A percentile compares a stretch with the other conserved stretches of the same genome.
Conservation (phyloP, 495 filamentous ascomycete species). For the Pseudoneurospora amorphoporcata region DNA sequence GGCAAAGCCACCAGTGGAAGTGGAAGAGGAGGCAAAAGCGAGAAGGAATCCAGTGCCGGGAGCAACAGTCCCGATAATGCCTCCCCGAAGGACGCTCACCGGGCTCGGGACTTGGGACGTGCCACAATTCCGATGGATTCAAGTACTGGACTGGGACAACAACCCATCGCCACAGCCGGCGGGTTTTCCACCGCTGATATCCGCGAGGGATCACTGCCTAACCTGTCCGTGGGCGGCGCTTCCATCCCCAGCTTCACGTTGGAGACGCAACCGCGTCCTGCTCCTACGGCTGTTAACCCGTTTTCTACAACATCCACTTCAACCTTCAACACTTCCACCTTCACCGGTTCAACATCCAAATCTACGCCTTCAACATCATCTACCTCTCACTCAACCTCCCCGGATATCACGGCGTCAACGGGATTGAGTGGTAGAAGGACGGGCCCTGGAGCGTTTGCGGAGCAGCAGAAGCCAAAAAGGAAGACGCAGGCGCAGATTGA, state of each 20-base stretch:
- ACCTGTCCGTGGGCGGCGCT: background rate
- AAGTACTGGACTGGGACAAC: background rate
- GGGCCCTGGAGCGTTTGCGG: background rate
- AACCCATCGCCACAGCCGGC: background rate
- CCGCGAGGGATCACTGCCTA: background rate
- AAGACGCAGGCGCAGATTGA: slow-evolving; percentile 52
- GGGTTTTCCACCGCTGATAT: background rate
- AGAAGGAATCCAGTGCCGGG: background rate
- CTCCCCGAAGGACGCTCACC: background rate
- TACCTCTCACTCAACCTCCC: background rate
- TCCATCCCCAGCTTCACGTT: background rate
- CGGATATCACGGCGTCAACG: background rate
- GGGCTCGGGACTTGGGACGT: background rate
- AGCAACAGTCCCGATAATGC: background rate
- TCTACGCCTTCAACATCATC: background rate
- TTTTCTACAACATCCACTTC: background rate
- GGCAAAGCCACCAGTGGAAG: too few relatives aligned
- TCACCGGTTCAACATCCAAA: too few relatives aligned
- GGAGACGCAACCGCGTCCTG: background rate
- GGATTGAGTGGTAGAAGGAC: background rate
- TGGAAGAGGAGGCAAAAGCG: too few relatives aligned
- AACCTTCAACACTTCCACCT: too few relatives aligned
- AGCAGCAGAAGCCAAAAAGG: slow-evolving; percentile 6
- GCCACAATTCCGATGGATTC: background rate
- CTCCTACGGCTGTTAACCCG: background rate